Evolutionary conservation across 306 rosid genomes (phyloP).

Genomic region (Begonia fuchsioides): DNA sequence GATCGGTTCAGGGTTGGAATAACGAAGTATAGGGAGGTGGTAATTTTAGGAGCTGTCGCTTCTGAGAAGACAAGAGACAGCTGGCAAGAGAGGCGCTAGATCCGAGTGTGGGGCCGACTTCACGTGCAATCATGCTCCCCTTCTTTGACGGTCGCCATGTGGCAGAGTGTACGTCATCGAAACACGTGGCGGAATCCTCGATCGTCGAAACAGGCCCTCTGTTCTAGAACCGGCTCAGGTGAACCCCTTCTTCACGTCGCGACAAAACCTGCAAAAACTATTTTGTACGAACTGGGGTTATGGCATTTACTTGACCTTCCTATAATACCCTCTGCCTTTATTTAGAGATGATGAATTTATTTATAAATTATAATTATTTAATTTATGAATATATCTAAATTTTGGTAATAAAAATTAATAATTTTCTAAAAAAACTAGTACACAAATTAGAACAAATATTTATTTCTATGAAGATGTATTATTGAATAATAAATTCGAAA

Average conservation of each 20-base stretch:
- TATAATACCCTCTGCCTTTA: not conserved
- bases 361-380: too few relatives aligned
- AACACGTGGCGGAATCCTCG: not conserved
- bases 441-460: too few relatives aligned
- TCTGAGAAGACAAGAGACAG: not conserved
- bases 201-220: not conserved
- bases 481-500: too few relatives aligned
- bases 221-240: slow-evolving; percentile 1
- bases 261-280: not conserved
- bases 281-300: not conserved
- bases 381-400: too few relatives aligned
- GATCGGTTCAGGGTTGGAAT: too few relatives aligned
- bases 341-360: too few relatives aligned
- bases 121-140: too few relatives aligned
- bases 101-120: not conserved
- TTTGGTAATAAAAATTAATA: too few relatives aligned
- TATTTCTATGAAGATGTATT: too few relatives aligned
- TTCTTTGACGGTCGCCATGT: not conserved
- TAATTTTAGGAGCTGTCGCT: not conserved
- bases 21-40: too few relatives aligned
- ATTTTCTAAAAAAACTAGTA: too few relatives aligned
- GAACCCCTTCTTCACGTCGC: not conserved
- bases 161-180: not conserved
- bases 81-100: slow-evolving; percentile 2
- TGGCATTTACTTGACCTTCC: not conserved